Evolutionary conservation across 2,329 filamentous ascomycete genomes (phyloP).

Genomic region (Talaromyces sp.): DNA sequence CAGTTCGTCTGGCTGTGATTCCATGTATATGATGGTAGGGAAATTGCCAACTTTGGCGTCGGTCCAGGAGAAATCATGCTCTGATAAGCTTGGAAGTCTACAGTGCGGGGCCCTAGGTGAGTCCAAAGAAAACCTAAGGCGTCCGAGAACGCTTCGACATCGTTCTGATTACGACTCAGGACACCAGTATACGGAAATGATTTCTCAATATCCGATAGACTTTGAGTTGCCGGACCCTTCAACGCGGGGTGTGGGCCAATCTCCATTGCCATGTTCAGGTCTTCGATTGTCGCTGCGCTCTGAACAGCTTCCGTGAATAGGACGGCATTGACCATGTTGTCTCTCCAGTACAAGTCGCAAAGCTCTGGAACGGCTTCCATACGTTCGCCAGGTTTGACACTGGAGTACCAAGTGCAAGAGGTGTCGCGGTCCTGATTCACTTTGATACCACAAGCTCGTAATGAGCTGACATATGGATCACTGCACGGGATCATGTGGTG

Average conservation of each 20-base stretch:
- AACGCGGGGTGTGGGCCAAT: neutral
- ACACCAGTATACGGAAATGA: constrained; percentile 21
- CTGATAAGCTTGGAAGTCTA: neutral
- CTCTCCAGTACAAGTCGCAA: constrained; percentile 31
- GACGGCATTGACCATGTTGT: constrained; percentile 23
- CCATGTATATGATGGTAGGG: neutral
- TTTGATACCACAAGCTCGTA: neutral
- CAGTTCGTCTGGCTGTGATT: neutral
- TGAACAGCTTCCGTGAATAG: constrained; percentile 30
- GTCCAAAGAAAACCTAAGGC: constrained; percentile 23
- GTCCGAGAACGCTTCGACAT: constrained; percentile 16
- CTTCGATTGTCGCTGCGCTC: constrained; percentile 13
- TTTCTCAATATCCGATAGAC: neutral
- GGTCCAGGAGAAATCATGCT: neutral
- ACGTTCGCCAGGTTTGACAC: neutral
- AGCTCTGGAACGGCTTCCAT: neutral
- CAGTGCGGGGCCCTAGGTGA: neutral
- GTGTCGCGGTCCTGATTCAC: neutral
- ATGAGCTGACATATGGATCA: constrained; percentile 26
- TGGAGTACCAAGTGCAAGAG: neutral
- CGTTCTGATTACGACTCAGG: constrained; percentile 19
- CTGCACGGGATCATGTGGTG: constrained; percentile 37
- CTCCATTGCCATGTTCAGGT: constrained; percentile 10
- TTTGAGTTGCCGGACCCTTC: constrained; percentile 15
- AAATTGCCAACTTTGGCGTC: neutral